Conservation (phyloP, 2,329 filamentous ascomycete species). For the Calonectria pteridis region DNA sequence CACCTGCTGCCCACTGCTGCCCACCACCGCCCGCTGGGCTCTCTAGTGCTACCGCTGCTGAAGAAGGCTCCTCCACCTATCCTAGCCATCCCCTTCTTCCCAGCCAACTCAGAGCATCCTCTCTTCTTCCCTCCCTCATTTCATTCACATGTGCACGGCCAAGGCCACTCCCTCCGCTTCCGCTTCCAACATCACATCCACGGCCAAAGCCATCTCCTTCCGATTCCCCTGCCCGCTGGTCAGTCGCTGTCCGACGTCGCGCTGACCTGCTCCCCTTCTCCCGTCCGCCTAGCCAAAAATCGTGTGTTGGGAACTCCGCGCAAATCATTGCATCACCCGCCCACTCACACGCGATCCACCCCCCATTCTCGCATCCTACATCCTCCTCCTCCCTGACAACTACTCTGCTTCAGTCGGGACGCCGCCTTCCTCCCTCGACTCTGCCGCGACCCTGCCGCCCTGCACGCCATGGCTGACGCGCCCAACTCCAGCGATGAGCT, state of each 20-base stretch:
- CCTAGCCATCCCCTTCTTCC: constrained; percentile 22
- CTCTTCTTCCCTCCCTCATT: constrained; percentile 41
- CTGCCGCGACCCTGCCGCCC: constrained; percentile 48
- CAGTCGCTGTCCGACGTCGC: constrained; percentile 28
- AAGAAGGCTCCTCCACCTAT: constrained; percentile 23
- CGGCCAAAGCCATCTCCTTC: constrained; percentile 20
- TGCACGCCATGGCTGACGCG: constrained; percentile 85
- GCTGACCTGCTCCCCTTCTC: constrained; percentile 32
- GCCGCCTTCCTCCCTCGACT: constrained; percentile 39
- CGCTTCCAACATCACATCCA: constrained; percentile 31
- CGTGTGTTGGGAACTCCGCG: constrained; percentile 47
- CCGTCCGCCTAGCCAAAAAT: constrained; percentile 41
- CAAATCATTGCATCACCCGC: constrained; percentile 50
- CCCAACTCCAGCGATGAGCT: constrained; percentile 96
- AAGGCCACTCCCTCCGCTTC: constrained; percentile 30
- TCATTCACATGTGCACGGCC: constrained; percentile 44
- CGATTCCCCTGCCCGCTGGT: constrained; percentile 18
- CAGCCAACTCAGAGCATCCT: constrained; percentile 28
- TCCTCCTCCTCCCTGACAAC: constrained; percentile 38
- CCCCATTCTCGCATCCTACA: constrained; percentile 39
- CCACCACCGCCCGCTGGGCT: constrained; percentile 8
- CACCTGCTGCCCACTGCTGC: constrained; percentile 8
- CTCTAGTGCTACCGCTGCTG: constrained; percentile 5
- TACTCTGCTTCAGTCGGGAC: constrained; percentile 38
- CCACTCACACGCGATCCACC: constrained; percentile 46